A percentile compares a stretch with the other conserved stretches of the same genome.
Conservation (phyloP, 495 filamentous ascomycete species). For the Endocarpon pusillum region DNA sequence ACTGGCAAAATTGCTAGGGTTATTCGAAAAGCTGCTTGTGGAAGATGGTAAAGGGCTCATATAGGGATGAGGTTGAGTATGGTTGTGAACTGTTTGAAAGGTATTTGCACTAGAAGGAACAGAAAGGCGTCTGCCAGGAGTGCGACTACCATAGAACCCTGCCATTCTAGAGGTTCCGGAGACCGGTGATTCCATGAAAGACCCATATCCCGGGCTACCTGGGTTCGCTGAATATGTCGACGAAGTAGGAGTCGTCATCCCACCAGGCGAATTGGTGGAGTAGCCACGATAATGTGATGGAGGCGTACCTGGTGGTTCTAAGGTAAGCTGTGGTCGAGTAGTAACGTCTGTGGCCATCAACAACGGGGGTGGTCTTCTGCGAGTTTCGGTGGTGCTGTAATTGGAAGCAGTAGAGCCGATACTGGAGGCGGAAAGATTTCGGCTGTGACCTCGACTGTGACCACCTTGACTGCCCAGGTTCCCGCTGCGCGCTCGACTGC, state of each 20-base stretch:
- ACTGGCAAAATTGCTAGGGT: constrained; percentile 45
- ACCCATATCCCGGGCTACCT: constrained; percentile 53
- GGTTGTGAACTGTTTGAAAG: constrained; percentile 49
- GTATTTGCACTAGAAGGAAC: constrained; percentile 62
- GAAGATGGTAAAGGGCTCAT: constrained; percentile 39
- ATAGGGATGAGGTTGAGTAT: constrained; percentile 36
- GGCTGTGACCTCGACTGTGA: constrained; percentile 56
- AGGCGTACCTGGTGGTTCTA: constrained; percentile 41
- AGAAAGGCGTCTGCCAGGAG: constrained; percentile 58
- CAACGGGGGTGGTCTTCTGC: constrained; percentile 61
- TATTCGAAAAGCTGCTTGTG: constrained; percentile 35
- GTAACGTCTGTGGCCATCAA: constrained; percentile 62
- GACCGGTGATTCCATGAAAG: constrained; percentile 48
- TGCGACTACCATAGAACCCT: constrained; percentile 52
- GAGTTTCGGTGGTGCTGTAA: constrained; percentile 36
- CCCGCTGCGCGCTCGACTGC: constrained; percentile 52
- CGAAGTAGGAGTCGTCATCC: constrained; percentile 62
- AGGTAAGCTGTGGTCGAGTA: constrained; percentile 36
- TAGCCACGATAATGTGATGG: constrained; percentile 26
- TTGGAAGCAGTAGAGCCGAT: constrained; percentile 60
- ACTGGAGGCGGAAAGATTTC: constrained; percentile 75
- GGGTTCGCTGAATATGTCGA: constrained; percentile 55
- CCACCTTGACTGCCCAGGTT: constrained; percentile 52
- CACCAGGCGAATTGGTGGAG: constrained; percentile 40
- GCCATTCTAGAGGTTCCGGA: constrained; percentile 44